phyloP scores from a whole-genome alignment of 805 yeast species.

The Hanseniaspora singularis region DNA sequence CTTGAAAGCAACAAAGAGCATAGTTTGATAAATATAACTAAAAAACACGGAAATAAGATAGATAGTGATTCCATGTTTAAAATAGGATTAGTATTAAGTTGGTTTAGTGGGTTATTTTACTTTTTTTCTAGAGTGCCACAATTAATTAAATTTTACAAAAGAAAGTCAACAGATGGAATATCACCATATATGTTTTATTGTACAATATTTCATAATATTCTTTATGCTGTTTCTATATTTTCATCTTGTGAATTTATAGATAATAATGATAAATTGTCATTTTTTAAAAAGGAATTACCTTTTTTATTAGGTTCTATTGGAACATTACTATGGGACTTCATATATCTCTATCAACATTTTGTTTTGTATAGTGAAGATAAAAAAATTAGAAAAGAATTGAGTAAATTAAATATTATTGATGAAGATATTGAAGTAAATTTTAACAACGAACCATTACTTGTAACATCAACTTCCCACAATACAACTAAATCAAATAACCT shows the following conservation, averaged over 20 bases:
- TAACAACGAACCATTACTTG: constrained; percentile 3
- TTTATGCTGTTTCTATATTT: constrained; percentile 65
- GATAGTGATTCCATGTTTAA: background rate
- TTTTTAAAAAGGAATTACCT: constrained; percentile 61
- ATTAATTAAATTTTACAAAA: constrained; percentile 54
- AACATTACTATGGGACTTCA: constrained; percentile 63
- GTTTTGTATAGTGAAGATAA: constrained; percentile 27
- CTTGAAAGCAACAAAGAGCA: background rate
- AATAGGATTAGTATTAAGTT: constrained; percentile 36
- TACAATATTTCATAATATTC: constrained; percentile 65
- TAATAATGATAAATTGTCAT: constrained; percentile 33
- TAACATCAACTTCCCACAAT: background rate
- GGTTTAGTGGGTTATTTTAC: constrained; percentile 69
- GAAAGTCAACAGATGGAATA: constrained; percentile 78
- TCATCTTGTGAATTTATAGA: constrained; percentile 44
- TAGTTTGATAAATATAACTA: background rate
- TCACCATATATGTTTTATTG: constrained; percentile 70
- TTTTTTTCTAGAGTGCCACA: constrained; percentile 77
- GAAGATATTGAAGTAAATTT: constrained; percentile 11
- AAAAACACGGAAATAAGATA: background rate
- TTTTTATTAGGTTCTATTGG: constrained; percentile 78
- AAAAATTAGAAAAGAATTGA: constrained; percentile 21
- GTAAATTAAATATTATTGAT: constrained; percentile 12
- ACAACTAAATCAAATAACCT: background rate
- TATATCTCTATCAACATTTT: constrained; percentile 51